These are phyloP conservation scores for Acanthamoeba castellanii DNA, from an alignment of 208 protist species.

Conservation along the genomic window DNA sequence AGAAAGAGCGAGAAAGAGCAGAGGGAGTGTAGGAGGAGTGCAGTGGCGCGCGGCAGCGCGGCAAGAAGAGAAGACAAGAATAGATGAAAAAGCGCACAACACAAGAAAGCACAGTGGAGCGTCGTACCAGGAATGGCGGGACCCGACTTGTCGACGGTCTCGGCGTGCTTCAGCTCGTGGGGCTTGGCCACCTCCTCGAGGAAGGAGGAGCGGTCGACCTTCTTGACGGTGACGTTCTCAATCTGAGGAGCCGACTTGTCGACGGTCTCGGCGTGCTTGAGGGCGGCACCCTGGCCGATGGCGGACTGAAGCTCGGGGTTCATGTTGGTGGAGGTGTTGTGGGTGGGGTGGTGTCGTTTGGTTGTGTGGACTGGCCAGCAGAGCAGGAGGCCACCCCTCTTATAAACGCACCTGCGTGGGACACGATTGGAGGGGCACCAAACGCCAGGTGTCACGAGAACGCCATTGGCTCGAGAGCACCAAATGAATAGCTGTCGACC, in stretches of 20 bases:
- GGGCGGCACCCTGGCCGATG: not conserved
- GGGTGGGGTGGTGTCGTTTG: not conserved
- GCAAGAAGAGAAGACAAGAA: not conserved
- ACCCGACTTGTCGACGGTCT: slow-evolving; percentile 78
- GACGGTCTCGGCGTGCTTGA: slow-evolving; percentile 78
- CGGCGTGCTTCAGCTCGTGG: slow-evolving; percentile 74
- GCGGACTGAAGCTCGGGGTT: slow-evolving; percentile 48
- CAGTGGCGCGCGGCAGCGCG: not conserved
- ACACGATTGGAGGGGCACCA: slow-evolving; percentile 10
- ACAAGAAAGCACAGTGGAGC: too few species aligned
- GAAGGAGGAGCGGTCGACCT: slow-evolving; percentile 76
- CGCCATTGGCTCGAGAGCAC: not conserved
- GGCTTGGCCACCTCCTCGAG: slow-evolving; percentile 71
- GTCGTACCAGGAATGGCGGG: slow-evolving; percentile 70
- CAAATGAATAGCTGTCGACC: not conserved
- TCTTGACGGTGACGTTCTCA: slow-evolving; percentile 78
- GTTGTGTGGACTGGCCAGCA: not conserved
- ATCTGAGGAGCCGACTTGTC: slow-evolving; percentile 80
- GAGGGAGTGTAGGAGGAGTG: not conserved
- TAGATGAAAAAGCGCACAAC: not conserved
- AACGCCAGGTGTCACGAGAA: not conserved
- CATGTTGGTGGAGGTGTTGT: not conserved
- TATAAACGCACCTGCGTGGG: not conserved
- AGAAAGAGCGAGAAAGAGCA: not conserved
- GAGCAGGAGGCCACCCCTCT: not conserved